Percentiles rank a stretch among this genome's conserved stretches.
Evolutionary conservation across 306 rosid species (phyloP).

Genomic region (Spatholobus suberectus): DNA sequence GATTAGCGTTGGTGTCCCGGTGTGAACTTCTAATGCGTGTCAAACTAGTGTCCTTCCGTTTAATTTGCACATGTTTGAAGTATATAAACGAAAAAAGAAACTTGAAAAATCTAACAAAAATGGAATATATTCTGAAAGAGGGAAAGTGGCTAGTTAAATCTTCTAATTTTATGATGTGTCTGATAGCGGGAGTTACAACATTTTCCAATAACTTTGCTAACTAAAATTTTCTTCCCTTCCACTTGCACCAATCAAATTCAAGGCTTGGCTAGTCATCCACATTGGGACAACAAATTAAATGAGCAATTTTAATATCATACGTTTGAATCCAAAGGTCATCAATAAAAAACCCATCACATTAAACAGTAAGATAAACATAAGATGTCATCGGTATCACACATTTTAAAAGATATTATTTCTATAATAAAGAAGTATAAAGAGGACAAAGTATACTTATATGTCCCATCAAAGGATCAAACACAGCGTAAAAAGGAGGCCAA

Average conservation of each 20-base stretch:
- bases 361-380: neutral
- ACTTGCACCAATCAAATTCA: neutral
- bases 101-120: neutral
- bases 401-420: neutral
- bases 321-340: neutral
- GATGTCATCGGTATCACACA: neutral
- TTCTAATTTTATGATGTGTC: neutral
- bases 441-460: constrained; percentile 28
- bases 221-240: neutral
- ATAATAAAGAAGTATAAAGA: neutral
- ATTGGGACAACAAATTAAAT: neutral
- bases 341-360: constrained; percentile 16
- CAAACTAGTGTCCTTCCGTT: neutral
- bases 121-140: neutral
- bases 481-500: constrained; percentile 24
- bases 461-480: constrained; percentile 27
- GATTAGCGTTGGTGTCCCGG: neutral
- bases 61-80: neutral
- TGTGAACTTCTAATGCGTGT: constrained; percentile 7
- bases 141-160: neutral
- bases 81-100: neutral
- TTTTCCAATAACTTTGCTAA: neutral
- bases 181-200: neutral
- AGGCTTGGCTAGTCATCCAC: neutral
- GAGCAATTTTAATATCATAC: neutral